Evolutionary conservation across 495 filamentous ascomycete species (phyloP).

Genomic region (Aspergillus biplanus): DNA sequence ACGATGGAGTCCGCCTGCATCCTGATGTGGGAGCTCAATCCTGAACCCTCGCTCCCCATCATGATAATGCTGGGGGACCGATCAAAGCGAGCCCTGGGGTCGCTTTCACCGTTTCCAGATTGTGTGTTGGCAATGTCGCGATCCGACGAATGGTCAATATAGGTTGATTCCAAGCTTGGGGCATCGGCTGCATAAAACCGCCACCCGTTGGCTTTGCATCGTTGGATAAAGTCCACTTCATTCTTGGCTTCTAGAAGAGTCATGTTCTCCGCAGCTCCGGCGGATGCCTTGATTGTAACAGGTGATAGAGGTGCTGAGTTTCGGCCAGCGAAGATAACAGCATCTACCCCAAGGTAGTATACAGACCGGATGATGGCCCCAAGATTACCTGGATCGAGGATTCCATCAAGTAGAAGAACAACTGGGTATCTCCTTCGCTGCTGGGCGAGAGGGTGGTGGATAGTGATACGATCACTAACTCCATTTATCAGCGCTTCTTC

Average conservation of each 20-base stretch:
- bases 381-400: slow-evolving; percentile 87
- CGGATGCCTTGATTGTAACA: slow-evolving; percentile 80
- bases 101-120: slow-evolving; percentile 1
- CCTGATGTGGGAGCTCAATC: slow-evolving; percentile 63
- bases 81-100: slow-evolving; percentile 34
- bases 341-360: slow-evolving; percentile 82
- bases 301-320: slow-evolving; percentile 73
- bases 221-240: slow-evolving; percentile 67
- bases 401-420: slow-evolving; percentile 78
- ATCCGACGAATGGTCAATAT: slow-evolving; percentile 23
- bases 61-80: slow-evolving; percentile 74
- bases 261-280: slow-evolving; percentile 81
- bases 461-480: slow-evolving; percentile 40
- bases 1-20: slow-evolving; percentile 64
- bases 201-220: slow-evolving; percentile 75
- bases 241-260: slow-evolving; percentile 67
- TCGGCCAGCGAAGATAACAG: slow-evolving; percentile 66
- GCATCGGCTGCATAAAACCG: slow-evolving; percentile 78
- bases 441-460: slow-evolving; percentile 32
- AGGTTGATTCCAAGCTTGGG: slow-evolving; percentile 40
- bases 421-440: slow-evolving; percentile 65
- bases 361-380: slow-evolving; percentile 86
- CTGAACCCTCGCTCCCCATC: slow-evolving; percentile 81
- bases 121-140: neutral
- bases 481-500: slow-evolving; percentile 78